phyloP scores from a whole-genome alignment of 225 moss, liverwort and hornwort genomes.

The Sphagnum tenellum region DNA sequence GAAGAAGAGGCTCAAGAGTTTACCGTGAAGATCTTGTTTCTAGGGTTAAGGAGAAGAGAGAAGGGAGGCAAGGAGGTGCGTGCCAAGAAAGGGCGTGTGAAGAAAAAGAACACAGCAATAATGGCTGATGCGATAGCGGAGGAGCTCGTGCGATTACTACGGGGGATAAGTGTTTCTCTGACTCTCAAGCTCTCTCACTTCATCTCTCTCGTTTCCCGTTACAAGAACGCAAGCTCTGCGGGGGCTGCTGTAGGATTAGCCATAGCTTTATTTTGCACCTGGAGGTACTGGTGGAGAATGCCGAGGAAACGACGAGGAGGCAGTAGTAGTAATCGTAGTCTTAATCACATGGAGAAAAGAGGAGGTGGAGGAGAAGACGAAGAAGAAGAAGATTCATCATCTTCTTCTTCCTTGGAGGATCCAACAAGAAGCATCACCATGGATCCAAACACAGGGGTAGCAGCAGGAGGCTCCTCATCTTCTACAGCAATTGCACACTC shows the following conservation, averaged over 20 bases:
- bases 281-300: slow-evolving; percentile 54
- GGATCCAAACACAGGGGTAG: slow-evolving; percentile 29
- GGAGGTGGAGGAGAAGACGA: too few relatives aligned
- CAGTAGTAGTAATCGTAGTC: too few relatives aligned
- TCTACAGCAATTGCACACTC: slow-evolving; percentile 70
- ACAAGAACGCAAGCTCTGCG: slow-evolving; percentile 81
- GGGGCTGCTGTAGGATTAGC: slow-evolving; percentile 82
- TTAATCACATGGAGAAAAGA: too few relatives aligned
- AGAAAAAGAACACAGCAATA: background rate
- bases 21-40: background rate
- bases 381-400: too few relatives aligned
- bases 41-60: background rate
- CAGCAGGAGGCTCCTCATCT: slow-evolving; percentile 23
- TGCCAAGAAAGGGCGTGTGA: slow-evolving; percentile 6
- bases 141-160: slow-evolving; percentile 79
- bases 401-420: too few relatives aligned
- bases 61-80: background rate
- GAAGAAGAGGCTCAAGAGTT: too few relatives aligned
- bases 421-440: background rate
- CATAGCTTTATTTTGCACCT: slow-evolving; percentile 73
- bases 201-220: slow-evolving; percentile 50
- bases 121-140: slow-evolving; percentile 90
- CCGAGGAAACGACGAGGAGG: slow-evolving; percentile 22
- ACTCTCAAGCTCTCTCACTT: slow-evolving; percentile 81
- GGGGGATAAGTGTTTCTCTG: slow-evolving; percentile 69